phyloP scores from a whole-genome alignment of 257 asterid species.

The Nicotiana noctiflora region DNA sequence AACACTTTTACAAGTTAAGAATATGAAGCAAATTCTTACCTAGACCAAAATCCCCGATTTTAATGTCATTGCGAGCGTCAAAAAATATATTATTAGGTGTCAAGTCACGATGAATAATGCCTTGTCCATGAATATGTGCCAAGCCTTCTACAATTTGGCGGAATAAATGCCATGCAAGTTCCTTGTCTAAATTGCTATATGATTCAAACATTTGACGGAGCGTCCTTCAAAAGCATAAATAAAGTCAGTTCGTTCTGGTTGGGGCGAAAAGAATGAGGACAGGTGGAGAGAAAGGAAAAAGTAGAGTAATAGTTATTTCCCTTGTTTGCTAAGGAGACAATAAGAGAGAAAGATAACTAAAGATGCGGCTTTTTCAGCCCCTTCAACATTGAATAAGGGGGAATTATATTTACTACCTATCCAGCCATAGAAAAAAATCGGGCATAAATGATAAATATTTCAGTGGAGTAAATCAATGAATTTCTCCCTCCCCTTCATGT shows the following conservation, averaged over 20 bases:
- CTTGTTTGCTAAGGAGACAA: background rate
- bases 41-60: slow-evolving; percentile 99
- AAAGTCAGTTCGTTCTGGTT: slow-evolving; percentile 10
- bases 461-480: no score
- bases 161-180: slow-evolving; percentile 87
- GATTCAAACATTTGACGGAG: slow-evolving; percentile 86
- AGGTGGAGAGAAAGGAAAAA: background rate
- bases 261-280: background rate
- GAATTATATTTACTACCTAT: no score
- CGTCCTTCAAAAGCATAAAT: slow-evolving; percentile 55
- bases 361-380: no score
- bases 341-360: background rate
- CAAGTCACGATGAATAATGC: slow-evolving; percentile 97
- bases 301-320: background rate
- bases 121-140: slow-evolving; percentile 92
- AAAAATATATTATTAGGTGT: slow-evolving; percentile 92
- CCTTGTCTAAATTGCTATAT: slow-evolving; percentile 76
- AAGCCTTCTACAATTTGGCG: slow-evolving; percentile 98
- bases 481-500: no score
- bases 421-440: no score
- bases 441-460: no score
- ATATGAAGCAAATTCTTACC: slow-evolving; percentile 48
- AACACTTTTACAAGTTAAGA: background rate
- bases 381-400: no score
- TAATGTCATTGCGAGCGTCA: slow-evolving; percentile 93